Percentiles rank a stretch among this genome's conserved stretches.
Evolutionary conservation across 306 rosid species (phyloP).

Genomic region (Quercus gilva): DNA sequence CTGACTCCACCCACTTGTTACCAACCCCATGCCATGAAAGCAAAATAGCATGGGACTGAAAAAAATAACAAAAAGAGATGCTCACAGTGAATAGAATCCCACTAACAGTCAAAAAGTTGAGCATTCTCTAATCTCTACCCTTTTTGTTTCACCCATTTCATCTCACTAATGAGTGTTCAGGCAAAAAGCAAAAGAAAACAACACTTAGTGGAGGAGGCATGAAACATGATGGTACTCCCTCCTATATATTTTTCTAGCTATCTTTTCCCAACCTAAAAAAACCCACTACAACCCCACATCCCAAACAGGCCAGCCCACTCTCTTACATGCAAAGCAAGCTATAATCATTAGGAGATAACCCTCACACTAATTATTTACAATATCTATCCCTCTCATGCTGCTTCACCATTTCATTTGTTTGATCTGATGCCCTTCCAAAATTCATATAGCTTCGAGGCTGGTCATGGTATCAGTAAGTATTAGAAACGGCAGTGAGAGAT

Average conservation of each 20-base stretch:
- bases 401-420: constrained; percentile 1
- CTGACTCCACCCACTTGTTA: neutral
- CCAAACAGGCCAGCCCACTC: neutral
- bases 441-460: neutral
- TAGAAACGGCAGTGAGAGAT: constrained; percentile 5
- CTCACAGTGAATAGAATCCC: constrained; percentile 4
- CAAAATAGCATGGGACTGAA: neutral
- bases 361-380: neutral
- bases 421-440: neutral
- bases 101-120: constrained; percentile 18
- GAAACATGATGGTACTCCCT: constrained; percentile 10
- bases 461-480: constrained; percentile 1
- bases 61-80: neutral
- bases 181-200: constrained; percentile 14
- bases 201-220: constrained; percentile 27
- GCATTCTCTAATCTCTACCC: neutral
- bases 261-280: constrained; percentile 12
- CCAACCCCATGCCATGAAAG: neutral
- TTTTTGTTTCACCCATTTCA: constrained; percentile 2
- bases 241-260: neutral
- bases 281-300: constrained; percentile 4
- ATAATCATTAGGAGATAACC: constrained; percentile 10
- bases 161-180: constrained; percentile 6
- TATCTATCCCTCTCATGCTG: neutral
- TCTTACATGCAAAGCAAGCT: constrained; percentile 8